phyloP scores from a whole-genome alignment of 2,329 filamentous ascomycete species.

The Trichoderma aggressivum region DNA sequence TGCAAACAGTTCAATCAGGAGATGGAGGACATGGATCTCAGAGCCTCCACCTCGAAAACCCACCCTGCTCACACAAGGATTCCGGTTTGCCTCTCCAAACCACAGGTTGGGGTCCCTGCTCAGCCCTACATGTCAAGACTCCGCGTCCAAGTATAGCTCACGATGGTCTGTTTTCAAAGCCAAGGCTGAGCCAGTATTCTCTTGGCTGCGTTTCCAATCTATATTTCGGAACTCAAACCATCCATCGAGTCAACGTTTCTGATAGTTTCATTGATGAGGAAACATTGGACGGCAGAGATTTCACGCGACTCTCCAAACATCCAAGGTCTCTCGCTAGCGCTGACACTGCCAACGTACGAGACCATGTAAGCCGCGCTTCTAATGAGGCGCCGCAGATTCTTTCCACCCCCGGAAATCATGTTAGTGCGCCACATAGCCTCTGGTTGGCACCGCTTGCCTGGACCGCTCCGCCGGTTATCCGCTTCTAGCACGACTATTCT shows the following conservation, averaged over 20 bases:
- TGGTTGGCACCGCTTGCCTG: neutral
- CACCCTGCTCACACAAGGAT: neutral
- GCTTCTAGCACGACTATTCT: neutral
- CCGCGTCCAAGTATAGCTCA: neutral
- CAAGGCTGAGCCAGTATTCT: neutral
- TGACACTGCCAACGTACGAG: constrained; percentile 9
- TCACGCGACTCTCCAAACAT: neutral
- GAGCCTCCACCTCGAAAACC: neutral
- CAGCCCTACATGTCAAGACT: neutral
- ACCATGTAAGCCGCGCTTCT: neutral
- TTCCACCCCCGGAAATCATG: neutral
- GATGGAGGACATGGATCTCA: neutral
- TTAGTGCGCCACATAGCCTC: neutral
- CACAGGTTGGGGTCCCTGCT: neutral
- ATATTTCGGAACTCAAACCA: neutral
- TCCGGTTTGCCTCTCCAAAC: neutral
- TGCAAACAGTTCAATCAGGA: neutral
- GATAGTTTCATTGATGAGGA: neutral
- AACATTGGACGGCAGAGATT: neutral
- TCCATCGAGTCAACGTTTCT: neutral
- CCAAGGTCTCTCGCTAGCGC: constrained; percentile 3
- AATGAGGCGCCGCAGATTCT: neutral
- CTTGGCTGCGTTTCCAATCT: neutral
- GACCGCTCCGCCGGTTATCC: constrained; percentile 7
- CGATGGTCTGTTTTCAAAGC: too few species aligned